Percentiles rank a stretch among this genome's conserved stretches.
phyloP scores from a whole-genome alignment of 331 rosid species.

The Rhamnella rubrinervis region DNA sequence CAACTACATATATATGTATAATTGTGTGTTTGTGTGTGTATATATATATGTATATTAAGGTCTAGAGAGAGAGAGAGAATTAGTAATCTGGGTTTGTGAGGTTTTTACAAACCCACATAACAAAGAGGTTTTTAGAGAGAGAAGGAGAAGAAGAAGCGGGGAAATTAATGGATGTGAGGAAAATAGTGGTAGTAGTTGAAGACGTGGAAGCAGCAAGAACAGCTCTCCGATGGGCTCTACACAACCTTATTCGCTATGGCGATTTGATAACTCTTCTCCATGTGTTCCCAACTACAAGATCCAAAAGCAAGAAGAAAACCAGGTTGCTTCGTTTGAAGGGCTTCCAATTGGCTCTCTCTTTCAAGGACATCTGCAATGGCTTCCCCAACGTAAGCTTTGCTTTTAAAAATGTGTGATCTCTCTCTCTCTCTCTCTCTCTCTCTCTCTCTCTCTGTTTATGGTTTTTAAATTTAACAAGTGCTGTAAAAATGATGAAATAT shows the following conservation, averaged over 20 bases:
- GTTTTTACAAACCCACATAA: background rate
- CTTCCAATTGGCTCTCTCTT: slow-evolving; percentile 76
- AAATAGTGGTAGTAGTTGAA: slow-evolving; percentile 82
- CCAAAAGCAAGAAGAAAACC: slow-evolving; percentile 51
- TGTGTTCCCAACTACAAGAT: slow-evolving; percentile 52
- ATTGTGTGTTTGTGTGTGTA: background rate
- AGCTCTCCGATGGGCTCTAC: slow-evolving; percentile 84
- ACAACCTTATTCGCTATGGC: slow-evolving; percentile 65
- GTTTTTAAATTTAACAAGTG: slow-evolving; percentile 16
- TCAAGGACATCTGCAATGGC: slow-evolving; percentile 64
- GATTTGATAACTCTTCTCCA: slow-evolving; percentile 81
- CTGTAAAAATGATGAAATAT: slow-evolving; percentile 22
- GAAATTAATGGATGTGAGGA: slow-evolving; percentile 59
- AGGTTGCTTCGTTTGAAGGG: slow-evolving; percentile 70
- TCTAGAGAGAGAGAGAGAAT: slow-evolving; percentile 10
- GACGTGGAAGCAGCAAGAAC: slow-evolving; percentile 78
- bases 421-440: background rate
- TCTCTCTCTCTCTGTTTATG: slow-evolving; percentile 13
- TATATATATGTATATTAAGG: background rate
- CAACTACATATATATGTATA: background rate
- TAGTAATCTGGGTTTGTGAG: slow-evolving; percentile 13
- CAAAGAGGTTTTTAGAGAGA: slow-evolving; percentile 17
- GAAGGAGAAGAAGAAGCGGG: slow-evolving; percentile 13
- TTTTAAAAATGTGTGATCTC: background rate
- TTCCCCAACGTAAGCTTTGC: slow-evolving; percentile 56